Conservation (phyloP, 2,329 filamentous ascomycete species). For the Curvularia verruculosa region DNA sequence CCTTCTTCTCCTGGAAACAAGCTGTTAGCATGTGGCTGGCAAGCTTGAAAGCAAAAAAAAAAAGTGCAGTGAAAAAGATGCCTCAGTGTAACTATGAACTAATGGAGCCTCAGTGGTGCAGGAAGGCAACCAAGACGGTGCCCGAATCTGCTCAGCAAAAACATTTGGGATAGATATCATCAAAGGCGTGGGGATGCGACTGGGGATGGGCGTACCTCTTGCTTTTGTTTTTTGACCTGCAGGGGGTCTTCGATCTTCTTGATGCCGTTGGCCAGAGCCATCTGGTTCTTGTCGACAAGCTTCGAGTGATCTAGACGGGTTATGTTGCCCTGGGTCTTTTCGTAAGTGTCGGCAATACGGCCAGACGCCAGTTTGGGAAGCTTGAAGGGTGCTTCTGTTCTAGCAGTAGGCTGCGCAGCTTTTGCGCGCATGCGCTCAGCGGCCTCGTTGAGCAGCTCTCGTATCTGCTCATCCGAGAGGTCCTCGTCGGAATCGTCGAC, state of each 20-base stretch:
- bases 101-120: constrained; percentile 71
- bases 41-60: constrained; percentile 13
- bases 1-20: constrained; percentile 59
- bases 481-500: constrained; percentile 51
- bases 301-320: constrained; percentile 60
- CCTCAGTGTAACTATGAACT: constrained; percentile 78
- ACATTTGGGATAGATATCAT: constrained; percentile 77
- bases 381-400: constrained; percentile 46
- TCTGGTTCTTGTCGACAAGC: constrained; percentile 57
- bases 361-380: constrained; percentile 60
- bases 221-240: constrained; percentile 52
- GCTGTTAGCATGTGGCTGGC: constrained; percentile 27
- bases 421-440: constrained; percentile 62
- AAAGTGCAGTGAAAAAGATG: constrained; percentile 21
- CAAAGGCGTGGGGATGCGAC: constrained; percentile 55
- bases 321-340: constrained; percentile 59
- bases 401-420: constrained; percentile 37
- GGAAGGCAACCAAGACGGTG: constrained; percentile 82
- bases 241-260: constrained; percentile 62
- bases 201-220: constrained; percentile 56
- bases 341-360: constrained; percentile 59
- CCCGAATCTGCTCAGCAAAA: constrained; percentile 72
- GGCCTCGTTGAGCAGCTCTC: constrained; percentile 67
- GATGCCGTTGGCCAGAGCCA: constrained; percentile 55
- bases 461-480: constrained; percentile 68